Conservation (phyloP, 176 grass and related monocot species). For the Cenchrus fungigraminus region DNA sequence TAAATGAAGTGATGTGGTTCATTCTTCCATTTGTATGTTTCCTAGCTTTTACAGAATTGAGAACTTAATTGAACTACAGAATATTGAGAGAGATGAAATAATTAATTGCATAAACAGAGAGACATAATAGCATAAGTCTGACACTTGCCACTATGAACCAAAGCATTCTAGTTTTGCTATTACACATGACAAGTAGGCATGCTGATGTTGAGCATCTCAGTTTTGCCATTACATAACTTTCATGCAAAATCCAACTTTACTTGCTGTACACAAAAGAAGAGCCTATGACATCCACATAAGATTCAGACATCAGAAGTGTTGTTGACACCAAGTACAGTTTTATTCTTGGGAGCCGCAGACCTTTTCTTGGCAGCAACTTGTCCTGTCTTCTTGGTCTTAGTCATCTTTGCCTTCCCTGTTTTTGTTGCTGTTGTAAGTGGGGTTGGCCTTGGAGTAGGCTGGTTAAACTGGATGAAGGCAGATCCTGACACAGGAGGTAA, state of each 20-base stretch:
- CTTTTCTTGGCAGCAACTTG: not conserved
- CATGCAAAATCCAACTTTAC: not conserved
- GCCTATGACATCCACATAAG: not conserved
- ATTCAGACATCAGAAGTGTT: too few species aligned
- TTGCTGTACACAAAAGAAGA: not conserved
- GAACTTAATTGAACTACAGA: too few species aligned
- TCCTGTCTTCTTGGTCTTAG: not conserved
- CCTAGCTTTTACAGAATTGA: too few species aligned
- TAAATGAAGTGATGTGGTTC: not conserved
- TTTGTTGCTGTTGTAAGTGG: not conserved
- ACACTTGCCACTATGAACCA: not conserved
- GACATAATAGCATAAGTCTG: not conserved
- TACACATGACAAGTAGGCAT: not conserved
- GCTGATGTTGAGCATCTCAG: not conserved
- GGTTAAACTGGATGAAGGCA: slow-evolving; percentile 5
- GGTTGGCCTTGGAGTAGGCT: not conserved
- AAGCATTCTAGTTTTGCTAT: not conserved
- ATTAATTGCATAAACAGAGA: too few species aligned
- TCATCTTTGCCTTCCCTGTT: not conserved
- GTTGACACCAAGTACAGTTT: not conserved
- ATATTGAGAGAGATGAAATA: not conserved
- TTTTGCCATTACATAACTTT: not conserved
- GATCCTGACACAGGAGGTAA: not conserved
- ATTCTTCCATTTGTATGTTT: not conserved
- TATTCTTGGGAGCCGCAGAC: not conserved